A percentile compares a stretch with the other conserved stretches of the same genome.
These are phyloP conservation scores for Calonectria henricotiae DNA, from an alignment of 2,329 filamentous ascomycete genomes.

Conservation along the genomic window DNA sequence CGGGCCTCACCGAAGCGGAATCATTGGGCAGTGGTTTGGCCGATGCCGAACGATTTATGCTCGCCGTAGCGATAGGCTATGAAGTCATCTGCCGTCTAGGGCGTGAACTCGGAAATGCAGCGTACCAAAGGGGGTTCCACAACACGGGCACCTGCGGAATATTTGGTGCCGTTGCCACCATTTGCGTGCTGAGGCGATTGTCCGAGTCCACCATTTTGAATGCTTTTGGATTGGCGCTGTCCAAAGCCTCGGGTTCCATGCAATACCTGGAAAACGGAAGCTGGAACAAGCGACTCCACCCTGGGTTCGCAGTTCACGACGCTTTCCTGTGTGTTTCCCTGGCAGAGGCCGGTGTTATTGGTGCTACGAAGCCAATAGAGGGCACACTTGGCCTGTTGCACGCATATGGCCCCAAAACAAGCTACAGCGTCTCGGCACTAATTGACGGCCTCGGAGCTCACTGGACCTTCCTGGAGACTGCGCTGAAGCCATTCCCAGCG, in stretches of 20 bases:
- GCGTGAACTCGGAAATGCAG: slow-evolving; percentile 11
- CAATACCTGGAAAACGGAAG: slow-evolving; percentile 35
- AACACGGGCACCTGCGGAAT: slow-evolving; percentile 30
- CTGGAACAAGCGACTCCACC: slow-evolving; percentile 36
- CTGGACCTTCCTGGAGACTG: slow-evolving; percentile 32
- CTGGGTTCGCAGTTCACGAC: slow-evolving; percentile 25
- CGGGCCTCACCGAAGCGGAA: slow-evolving; percentile 25
- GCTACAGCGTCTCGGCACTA: background rate
- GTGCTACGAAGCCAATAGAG: slow-evolving; percentile 27
- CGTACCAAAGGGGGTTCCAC: slow-evolving; percentile 25
- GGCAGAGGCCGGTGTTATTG: slow-evolving; percentile 27
- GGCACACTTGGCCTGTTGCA: slow-evolving; percentile 28
- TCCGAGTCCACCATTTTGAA: background rate
- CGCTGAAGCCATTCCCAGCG: slow-evolving; percentile 28
- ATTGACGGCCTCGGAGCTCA: slow-evolving; percentile 3
- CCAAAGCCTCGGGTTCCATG: slow-evolving; percentile 29
- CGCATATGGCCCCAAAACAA: slow-evolving; percentile 20
- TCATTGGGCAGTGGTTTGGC: background rate
- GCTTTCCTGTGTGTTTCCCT: slow-evolving; percentile 26
- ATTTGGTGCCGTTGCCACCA: slow-evolving; percentile 30
- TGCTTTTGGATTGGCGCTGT: slow-evolving; percentile 34
- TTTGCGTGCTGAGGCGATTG: slow-evolving; percentile 3
- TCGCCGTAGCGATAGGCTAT: slow-evolving; percentile 30
- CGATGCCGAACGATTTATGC: slow-evolving; percentile 10
- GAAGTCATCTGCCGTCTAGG: slow-evolving; percentile 28